phyloP scores from a whole-genome alignment of 108 stramenopile genomes.

The Nitzschia palea region DNA sequence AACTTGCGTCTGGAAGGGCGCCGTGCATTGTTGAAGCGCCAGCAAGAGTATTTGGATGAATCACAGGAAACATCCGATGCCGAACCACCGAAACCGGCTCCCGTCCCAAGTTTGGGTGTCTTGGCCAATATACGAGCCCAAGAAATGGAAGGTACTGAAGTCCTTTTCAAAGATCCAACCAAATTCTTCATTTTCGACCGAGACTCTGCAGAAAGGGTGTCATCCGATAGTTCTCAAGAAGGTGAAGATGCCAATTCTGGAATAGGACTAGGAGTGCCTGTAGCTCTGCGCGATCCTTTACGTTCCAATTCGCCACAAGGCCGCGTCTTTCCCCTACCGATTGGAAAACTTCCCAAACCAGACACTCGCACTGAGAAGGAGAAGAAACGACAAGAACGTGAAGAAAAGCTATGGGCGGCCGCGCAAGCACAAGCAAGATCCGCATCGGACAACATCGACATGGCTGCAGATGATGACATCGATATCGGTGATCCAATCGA shows the following conservation, averaged over 20 bases:
- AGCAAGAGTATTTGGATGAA: conserved; percentile 63
- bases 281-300: conserved; percentile 66
- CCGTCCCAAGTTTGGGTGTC: conserved; percentile 66
- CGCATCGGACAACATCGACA: conserved; percentile 48
- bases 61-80: conserved; percentile 49
- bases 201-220: conserved; percentile 18
- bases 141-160: conserved; percentile 74
- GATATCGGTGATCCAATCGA: conserved; percentile 36
- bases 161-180: conserved; percentile 70
- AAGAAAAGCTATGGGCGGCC: conserved; percentile 70
- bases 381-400: conserved; percentile 82
- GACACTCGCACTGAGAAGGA: conserved; percentile 79
- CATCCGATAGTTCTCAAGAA: conserved; percentile 8
- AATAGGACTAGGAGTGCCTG: conserved; percentile 66
- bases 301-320: conserved; percentile 41
- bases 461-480: conserved; percentile 57
- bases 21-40: conserved; percentile 59
- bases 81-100: conserved; percentile 52
- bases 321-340: conserved; percentile 58
- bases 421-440: conserved; percentile 56
- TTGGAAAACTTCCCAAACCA: conserved; percentile 66
- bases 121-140: conserved; percentile 70
- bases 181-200: conserved; percentile 79
- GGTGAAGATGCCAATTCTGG: conserved; percentile 34
- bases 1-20: conserved; percentile 69